A percentile compares a stretch with the other conserved stretches of the same genome.
Evolutionary conservation across 1,284 basidiomycete species (phyloP).

Genomic region (Athelia psychrophila): DNA sequence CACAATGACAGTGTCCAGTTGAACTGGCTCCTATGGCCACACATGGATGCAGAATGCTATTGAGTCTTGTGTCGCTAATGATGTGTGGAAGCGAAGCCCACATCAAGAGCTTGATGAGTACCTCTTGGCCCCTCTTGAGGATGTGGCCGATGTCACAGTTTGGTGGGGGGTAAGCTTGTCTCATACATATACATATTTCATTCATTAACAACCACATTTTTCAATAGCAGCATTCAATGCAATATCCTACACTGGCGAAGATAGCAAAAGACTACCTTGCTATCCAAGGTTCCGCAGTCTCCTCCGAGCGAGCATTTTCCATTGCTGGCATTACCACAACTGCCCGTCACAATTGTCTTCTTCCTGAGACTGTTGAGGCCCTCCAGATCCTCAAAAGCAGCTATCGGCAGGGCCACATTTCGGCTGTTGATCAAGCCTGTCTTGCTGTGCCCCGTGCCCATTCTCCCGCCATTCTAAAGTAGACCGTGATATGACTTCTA

Average conservation of each 20-base stretch:
- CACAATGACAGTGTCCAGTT: too few species aligned
- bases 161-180: slow-evolving; percentile 18
- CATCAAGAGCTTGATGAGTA: not conserved
- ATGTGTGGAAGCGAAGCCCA: not conserved
- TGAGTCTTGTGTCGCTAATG: not conserved
- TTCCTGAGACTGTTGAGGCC: slow-evolving; percentile 13
- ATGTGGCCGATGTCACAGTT: not conserved
- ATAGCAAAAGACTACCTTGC: slow-evolving; percentile 23
- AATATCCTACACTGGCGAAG: slow-evolving; percentile 12
- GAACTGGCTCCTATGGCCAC: not conserved
- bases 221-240: slow-evolving; percentile 2
- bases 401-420: slow-evolving; percentile 2
- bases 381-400: slow-evolving; percentile 11
- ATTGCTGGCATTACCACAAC: slow-evolving; percentile 14
- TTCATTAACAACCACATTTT: not conserved
- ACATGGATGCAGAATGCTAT: not conserved
- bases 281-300: slow-evolving; percentile 18
- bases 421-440: not conserved
- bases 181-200: not conserved
- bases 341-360: slow-evolving; percentile 10
- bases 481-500: too few species aligned
- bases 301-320: slow-evolving; percentile 19
- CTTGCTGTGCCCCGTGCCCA: not conserved
- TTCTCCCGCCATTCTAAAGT: too few species aligned
- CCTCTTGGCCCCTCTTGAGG: not conserved